Percentiles rank a stretch among this genome's conserved stretches.
These are phyloP conservation scores for Pestalotiopsis fici DNA, from an alignment of 2,329 filamentous ascomycete genomes.

Conservation along the genomic window DNA sequence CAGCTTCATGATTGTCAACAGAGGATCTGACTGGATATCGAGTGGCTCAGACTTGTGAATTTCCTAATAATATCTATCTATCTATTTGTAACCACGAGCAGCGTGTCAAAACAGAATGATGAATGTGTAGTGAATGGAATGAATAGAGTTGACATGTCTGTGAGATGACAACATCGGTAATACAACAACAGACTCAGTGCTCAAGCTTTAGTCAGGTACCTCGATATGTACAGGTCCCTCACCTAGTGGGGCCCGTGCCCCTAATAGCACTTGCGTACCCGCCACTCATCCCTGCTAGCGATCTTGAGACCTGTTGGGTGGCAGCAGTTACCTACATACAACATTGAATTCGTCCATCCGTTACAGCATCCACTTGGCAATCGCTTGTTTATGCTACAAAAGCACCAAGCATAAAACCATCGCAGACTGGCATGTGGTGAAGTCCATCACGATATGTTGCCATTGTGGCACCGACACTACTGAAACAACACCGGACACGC, in stretches of 20 bases:
- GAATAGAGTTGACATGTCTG: too few relatives aligned
- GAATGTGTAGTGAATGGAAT: too few relatives aligned
- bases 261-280: background rate
- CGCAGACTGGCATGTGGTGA: constrained; percentile 1
- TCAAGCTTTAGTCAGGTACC: background rate
- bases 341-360: background rate
- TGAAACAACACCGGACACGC: background rate
- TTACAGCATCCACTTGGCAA: background rate
- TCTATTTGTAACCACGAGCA: too few relatives aligned
- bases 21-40: too few relatives aligned
- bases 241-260: background rate
- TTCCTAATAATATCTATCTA: too few relatives aligned
- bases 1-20: too few relatives aligned
- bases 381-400: background rate
- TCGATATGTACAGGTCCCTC: background rate
- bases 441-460: background rate
- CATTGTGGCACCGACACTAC: background rate
- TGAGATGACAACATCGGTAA: background rate
- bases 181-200: background rate
- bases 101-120: too few relatives aligned
- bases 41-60: too few relatives aligned
- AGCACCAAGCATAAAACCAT: background rate
- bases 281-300: background rate
- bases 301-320: background rate
- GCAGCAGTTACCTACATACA: background rate